A percentile compares a stretch with the other conserved stretches of the same genome.
Conservation (phyloP, 148 eudicot species). For the Suaeda aralocaspica region DNA sequence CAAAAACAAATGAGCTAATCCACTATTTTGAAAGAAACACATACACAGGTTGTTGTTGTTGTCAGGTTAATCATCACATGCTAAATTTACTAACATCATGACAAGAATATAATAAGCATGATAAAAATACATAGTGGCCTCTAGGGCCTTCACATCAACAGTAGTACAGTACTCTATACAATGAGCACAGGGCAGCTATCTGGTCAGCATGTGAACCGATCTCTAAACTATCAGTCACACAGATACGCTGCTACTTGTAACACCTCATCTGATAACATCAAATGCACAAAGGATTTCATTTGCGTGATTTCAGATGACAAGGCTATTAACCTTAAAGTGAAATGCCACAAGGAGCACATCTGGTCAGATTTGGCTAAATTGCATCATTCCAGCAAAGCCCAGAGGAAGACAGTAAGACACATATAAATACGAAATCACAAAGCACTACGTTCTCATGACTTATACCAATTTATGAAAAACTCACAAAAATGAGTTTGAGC, state of each 20-base stretch:
- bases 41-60: no score
- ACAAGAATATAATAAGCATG: not conserved
- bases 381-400: conserved; percentile 40
- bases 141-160: not conserved
- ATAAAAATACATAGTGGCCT: not conserved
- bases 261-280: conserved; percentile 21
- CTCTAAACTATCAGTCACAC: conserved; percentile 35
- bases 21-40: no score
- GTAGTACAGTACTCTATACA: not conserved
- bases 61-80: not conserved
- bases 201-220: conserved; percentile 42
- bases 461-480: no score
- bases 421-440: no score
- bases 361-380: conserved; percentile 48
- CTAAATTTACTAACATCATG: not conserved
- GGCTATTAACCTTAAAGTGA: not conserved
- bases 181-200: conserved; percentile 16
- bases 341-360: conserved; percentile 41
- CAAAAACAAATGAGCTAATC: no score
- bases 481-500: no score
- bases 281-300: conserved; percentile 4
- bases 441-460: no score
- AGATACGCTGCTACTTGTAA: conserved; percentile 35
- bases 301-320: not conserved
- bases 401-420: not conserved